phyloP scores from a whole-genome alignment of 768 basidiomycete genomes.

The Mycena alexandri region DNA sequence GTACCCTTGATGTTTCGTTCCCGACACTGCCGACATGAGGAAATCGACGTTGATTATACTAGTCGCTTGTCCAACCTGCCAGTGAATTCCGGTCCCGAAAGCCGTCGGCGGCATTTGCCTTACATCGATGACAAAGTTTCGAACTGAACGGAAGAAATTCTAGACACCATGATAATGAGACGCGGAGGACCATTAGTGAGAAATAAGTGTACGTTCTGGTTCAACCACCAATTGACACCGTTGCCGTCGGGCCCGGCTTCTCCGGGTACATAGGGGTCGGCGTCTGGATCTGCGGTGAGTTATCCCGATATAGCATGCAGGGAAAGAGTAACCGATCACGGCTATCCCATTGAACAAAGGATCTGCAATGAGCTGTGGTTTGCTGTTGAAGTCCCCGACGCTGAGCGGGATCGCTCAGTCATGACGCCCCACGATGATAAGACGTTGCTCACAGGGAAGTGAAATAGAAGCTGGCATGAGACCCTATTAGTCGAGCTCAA shows the following conservation, averaged over 20 bases:
- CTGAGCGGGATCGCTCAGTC: not conserved
- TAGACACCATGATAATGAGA: not conserved
- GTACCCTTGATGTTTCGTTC: constrained; percentile 53
- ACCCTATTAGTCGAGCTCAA: not conserved
- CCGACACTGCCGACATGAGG: constrained; percentile 50
- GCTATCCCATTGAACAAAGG: constrained; percentile 47
- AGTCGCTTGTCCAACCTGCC: constrained; percentile 55
- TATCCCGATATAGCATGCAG: no score
- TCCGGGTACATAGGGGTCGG: constrained; percentile 15
- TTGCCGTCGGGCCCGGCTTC: not conserved
- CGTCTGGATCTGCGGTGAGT: not conserved
- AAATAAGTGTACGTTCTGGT: constrained; percentile 17
- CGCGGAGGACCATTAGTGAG: no score
- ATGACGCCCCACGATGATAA: not conserved
- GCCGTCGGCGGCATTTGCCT: constrained; percentile 47
- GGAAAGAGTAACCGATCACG: constrained; percentile 41
- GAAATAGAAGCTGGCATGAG: constrained; percentile 9
- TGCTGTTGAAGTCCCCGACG: constrained; percentile 15
- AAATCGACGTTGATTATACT: constrained; percentile 53
- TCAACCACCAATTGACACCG: constrained; percentile 31
- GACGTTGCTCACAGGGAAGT: constrained; percentile 15
- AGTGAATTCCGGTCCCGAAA: constrained; percentile 56
- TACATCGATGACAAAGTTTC: constrained; percentile 59
- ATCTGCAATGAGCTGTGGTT: constrained; percentile 36
- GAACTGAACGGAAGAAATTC: constrained; percentile 53